Percentiles rank a stretch among this genome's conserved stretches.
phyloP scores from a whole-genome alignment of 352 stramenopile genomes.

The Phytophthora pluvialis region DNA sequence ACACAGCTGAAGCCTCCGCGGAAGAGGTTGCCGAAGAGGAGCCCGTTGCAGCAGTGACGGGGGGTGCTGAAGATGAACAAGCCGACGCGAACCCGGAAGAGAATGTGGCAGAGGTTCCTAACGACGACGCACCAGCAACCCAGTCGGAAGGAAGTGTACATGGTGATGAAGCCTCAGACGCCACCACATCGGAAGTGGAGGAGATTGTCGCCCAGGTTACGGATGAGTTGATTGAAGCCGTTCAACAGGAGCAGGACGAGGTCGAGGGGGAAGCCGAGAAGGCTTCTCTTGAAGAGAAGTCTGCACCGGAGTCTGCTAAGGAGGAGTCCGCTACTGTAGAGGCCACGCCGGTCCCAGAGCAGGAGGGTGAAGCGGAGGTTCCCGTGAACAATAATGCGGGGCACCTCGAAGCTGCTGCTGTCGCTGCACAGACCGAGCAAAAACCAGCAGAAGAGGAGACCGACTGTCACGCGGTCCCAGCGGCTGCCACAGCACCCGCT shows the following conservation, averaged over 20 bases:
- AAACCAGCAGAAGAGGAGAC: constrained; percentile 3
- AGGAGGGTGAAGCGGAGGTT: not conserved
- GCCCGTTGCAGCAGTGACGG: not conserved
- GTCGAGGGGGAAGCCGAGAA: not conserved
- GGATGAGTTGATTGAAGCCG: constrained; percentile 18
- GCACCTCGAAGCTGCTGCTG: not conserved
- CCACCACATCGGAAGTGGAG: not conserved
- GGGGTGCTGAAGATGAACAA: constrained; percentile 12
- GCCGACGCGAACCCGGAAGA: constrained; percentile 1
- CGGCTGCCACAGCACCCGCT: not conserved
- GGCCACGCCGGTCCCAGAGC: not conserved
- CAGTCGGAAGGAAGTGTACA: not conserved
- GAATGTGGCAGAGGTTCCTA: not conserved
- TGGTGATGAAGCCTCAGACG: not conserved
- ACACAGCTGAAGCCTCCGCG: not conserved
- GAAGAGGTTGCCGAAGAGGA: constrained; percentile 7
- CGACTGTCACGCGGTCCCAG: not conserved
- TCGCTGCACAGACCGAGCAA: not conserved
- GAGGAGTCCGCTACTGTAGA: not conserved
- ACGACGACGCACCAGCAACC: not conserved
- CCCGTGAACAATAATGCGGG: not conserved
- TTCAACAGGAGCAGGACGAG: constrained; percentile 5
- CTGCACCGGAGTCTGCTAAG: not conserved
- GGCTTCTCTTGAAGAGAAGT: not conserved
- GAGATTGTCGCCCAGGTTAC: constrained; percentile 11